phyloP scores from a whole-genome alignment of 2,329 filamentous ascomycete species.

The Xylariaceae sp. region DNA sequence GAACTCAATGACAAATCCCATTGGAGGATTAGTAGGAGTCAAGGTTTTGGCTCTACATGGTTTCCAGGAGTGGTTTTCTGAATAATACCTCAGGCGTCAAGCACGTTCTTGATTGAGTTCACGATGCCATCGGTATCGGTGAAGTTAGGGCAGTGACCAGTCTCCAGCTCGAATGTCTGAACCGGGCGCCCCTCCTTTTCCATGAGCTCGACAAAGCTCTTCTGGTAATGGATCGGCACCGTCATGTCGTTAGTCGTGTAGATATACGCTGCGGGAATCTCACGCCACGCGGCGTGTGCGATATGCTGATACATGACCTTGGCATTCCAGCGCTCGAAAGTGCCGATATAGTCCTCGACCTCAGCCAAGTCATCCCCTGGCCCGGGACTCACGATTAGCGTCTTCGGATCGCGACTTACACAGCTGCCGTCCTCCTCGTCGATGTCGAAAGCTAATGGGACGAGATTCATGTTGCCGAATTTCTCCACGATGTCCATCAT shows the following conservation, averaged over 20 bases:
- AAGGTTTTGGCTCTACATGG: no score
- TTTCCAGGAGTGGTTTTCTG: no score
- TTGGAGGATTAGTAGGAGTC: no score
- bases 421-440: conserved; percentile 13
- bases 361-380: conserved; percentile 3
- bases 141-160: conserved; percentile 20
- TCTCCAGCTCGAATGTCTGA: conserved; percentile 11
- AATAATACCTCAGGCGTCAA: no score
- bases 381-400: conserved; percentile 6
- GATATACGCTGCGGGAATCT: conserved; percentile 12
- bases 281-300: conserved; percentile 14
- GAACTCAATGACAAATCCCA: no score
- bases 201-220: conserved; percentile 12
- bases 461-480: conserved; percentile 12
- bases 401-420: conserved; percentile 9
- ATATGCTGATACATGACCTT: conserved; percentile 17
- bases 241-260: conserved; percentile 9
- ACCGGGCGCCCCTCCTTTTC: conserved; percentile 14
- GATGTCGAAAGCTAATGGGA: conserved; percentile 13
- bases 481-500: conserved; percentile 16
- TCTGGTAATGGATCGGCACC: conserved; percentile 11
- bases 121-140: conserved; percentile 14
- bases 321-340: conserved; percentile 19
- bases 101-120: background rate
- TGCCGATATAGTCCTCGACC: conserved; percentile 8